These are phyloP conservation scores for Trypethelium eluteriae DNA, from an alignment of 495 filamentous ascomycete species.

Conservation along the genomic window DNA sequence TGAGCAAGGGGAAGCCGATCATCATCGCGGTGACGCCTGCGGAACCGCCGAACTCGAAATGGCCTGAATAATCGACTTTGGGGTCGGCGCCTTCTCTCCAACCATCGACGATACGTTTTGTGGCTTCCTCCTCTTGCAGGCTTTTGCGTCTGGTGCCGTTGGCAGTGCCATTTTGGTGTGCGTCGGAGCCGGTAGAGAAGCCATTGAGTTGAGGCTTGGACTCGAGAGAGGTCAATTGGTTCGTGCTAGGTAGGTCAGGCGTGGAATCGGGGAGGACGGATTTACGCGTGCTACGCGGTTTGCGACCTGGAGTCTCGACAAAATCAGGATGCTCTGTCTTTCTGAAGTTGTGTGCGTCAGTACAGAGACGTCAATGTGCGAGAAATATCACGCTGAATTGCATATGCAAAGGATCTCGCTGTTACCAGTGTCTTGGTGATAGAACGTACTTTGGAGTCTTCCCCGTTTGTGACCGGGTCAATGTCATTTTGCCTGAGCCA, in stretches of 20 bases:
- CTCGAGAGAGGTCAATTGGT: constrained; percentile 22
- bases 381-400: neutral
- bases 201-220: constrained; percentile 18
- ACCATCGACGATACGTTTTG: constrained; percentile 50
- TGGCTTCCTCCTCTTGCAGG: constrained; percentile 13
- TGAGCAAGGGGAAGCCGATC: constrained; percentile 82
- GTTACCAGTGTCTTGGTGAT: neutral
- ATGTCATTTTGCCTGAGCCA: neutral
- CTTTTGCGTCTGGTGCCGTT: constrained; percentile 14
- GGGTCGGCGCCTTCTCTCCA: constrained; percentile 63
- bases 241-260: constrained; percentile 12
- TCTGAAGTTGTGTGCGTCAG: constrained; percentile 16
- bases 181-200: constrained; percentile 13
- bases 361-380: neutral
- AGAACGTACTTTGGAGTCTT: constrained; percentile 35
- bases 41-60: constrained; percentile 85
- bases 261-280: constrained; percentile 21
- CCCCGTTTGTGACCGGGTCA: constrained; percentile 38
- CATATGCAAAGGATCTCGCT: neutral
- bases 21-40: constrained; percentile 73
- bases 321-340: constrained; percentile 37
- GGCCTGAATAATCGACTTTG: constrained; percentile 68
- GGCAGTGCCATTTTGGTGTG: constrained; percentile 12
- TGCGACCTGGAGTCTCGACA: constrained; percentile 39
- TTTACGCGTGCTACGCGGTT: constrained; percentile 29